Base-by-base conservation (phyloP, 2,329 filamentous ascomycete genomes). In the Apiospora phragmitis region DNA sequence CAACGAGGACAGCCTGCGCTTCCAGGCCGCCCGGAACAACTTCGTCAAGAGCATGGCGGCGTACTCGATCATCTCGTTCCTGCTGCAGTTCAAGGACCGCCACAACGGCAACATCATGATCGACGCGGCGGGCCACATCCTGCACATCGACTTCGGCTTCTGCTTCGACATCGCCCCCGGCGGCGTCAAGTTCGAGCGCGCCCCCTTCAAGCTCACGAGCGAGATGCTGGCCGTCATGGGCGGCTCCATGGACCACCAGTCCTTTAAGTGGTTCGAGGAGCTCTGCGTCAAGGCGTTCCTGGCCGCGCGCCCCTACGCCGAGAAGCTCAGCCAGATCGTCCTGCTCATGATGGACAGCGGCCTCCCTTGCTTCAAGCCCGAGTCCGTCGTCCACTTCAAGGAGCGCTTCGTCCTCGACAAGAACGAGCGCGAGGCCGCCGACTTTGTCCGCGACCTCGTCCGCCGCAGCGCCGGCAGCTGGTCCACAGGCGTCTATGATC, bases 71-170 rank as follows among this genome's bases (percentile, higher is more conserved):
- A 98, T 99, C 74, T 97, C 94, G 0, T 99, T 97, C 84, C 86
- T 99, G 18, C 85, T 99, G 47, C 97, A 99, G 79, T 98, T 99
- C 91, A 99, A 99, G 82, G 96, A 99, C 80, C 92, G 96, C 3
- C 96, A 99, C 84, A 99, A 99, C 81, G 96, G 96, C 73, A 99
- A 99, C 85, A 99, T 99, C 85, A 99, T 99, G 97, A 91, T 99
- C 73, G 95, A 99, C 80, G 95, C 98, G 78, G 93, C 93, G 0
- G 96, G 97, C 4, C 96, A 99, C 82, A 97, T 99, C 77, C 89
- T 99, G 69, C 96, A 99, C 84, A 98, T 99, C 76, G 96, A 99
- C 81, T 99, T 99, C 79, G 96, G 96, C 12, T 99, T 99, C 88
- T 98, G 95, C 84, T 99, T 99, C 83, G 97, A 99, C 79, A 98